These are phyloP conservation scores for Lasiosphaeriaceae sp. DNA, from an alignment of 495 filamentous ascomycete genomes.

Conservation along the genomic window DNA sequence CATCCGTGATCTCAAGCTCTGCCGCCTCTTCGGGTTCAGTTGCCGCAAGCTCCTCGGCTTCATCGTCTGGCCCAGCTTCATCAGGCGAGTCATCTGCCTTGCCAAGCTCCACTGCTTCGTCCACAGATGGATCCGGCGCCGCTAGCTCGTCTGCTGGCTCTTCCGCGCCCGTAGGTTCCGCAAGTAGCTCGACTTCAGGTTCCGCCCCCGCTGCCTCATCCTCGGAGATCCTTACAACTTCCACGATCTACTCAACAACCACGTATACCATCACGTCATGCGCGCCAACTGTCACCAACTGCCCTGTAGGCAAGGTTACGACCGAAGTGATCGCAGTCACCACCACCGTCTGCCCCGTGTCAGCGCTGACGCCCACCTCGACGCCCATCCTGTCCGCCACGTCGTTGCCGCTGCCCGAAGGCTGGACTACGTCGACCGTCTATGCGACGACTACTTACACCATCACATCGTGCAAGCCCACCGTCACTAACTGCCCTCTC, in stretches of 20 bases:
- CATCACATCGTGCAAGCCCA: slow-evolving; percentile 53
- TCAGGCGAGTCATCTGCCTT: no score
- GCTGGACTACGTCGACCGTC: slow-evolving; percentile 55
- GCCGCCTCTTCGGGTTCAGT: not conserved
- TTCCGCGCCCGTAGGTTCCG: not conserved
- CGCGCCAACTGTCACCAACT: slow-evolving; percentile 56
- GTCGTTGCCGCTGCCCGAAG: not conserved
- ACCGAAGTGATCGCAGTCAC: slow-evolving; percentile 34
- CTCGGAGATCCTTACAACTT: slow-evolving; percentile 16
- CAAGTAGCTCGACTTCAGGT: not conserved
- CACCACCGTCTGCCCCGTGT: slow-evolving; percentile 41
- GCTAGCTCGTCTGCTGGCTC: not conserved
- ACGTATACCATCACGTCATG: slow-evolving; percentile 55
- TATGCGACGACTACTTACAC: slow-evolving; percentile 56
- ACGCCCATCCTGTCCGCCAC: not conserved
- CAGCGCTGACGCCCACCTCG: slow-evolving; percentile 20
- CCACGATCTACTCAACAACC: slow-evolving; percentile 46
- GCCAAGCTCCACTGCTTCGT: not conserved
- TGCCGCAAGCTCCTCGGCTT: no score
- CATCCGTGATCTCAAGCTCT: no score
- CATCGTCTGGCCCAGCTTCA: not conserved
- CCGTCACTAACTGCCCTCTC: slow-evolving; percentile 60
- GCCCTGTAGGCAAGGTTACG: slow-evolving; percentile 29
- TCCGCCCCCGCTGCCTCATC: not conserved
- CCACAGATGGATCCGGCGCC: not conserved